These are phyloP conservation scores for Eucalyptus leucophloia DNA, from an alignment of 345 rosid species.

Conservation along the genomic window DNA sequence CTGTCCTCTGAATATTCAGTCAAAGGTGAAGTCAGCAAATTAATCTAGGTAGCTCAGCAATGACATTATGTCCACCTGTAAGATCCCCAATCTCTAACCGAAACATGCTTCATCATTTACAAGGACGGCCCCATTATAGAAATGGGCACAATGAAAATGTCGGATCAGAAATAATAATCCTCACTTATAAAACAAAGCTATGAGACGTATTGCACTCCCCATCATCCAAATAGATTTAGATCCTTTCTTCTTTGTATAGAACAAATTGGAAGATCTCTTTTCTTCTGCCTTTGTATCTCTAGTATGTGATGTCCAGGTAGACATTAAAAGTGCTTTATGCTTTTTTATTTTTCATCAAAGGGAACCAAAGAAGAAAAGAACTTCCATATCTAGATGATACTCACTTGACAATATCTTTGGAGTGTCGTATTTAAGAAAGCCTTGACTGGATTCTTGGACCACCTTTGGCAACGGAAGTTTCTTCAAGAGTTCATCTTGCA, in stretches of 20 bases:
- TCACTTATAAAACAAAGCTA: background rate
- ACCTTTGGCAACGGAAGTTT: constrained; percentile 64
- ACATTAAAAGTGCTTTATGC: background rate
- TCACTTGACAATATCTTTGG: constrained; percentile 83
- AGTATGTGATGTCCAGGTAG: background rate
- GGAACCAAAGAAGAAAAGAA: background rate
- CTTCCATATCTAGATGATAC: background rate
- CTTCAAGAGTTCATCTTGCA: constrained; percentile 66
- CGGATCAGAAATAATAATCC: background rate
- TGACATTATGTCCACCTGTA: background rate
- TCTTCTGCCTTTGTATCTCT: background rate
- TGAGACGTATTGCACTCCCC: background rate
- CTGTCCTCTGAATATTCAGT: constrained; percentile 55
- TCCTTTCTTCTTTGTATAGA: background rate
- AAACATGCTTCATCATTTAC: background rate
- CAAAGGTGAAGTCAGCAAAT: background rate
- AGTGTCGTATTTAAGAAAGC: constrained; percentile 75
- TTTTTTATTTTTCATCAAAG: background rate
- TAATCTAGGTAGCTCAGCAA: background rate
- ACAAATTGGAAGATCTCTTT: background rate
- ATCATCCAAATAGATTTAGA: background rate
- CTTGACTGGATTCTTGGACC: constrained; percentile 66
- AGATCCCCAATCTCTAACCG: background rate
- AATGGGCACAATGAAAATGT: background rate
- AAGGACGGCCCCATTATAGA: background rate